Conservation (phyloP, 2,329 filamentous ascomycete genomes). For the Hansfordia pulvinata region DNA sequence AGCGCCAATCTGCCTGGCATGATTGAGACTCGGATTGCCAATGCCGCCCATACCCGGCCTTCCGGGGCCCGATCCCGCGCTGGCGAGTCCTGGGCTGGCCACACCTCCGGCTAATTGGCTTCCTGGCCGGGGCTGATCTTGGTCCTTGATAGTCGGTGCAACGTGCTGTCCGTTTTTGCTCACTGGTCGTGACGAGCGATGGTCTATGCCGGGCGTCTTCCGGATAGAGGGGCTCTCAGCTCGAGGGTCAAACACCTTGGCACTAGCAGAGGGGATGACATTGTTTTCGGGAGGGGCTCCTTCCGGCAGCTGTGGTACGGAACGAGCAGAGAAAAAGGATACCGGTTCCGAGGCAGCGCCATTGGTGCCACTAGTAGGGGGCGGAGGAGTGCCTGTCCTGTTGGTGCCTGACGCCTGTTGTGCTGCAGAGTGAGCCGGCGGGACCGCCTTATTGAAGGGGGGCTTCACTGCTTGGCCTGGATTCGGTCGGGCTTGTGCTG, state of each 20-base stretch:
- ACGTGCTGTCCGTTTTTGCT: constrained; percentile 41
- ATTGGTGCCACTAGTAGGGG: constrained; percentile 10
- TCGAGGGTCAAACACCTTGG: constrained; percentile 56
- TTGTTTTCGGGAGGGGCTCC: constrained; percentile 25
- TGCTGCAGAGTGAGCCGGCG: constrained; percentile 1
- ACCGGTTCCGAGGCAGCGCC: constrained; percentile 25
- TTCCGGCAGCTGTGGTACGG: constrained; percentile 42
- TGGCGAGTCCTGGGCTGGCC: constrained; percentile 6
- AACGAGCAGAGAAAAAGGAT: constrained; percentile 60
- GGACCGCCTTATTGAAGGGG: too few species aligned
- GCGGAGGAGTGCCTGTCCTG: constrained; percentile 16
- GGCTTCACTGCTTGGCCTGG: constrained; percentile 5
- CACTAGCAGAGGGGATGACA: constrained; percentile 27
- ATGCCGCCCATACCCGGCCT: constrained; percentile 27
- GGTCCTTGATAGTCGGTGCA: constrained; percentile 19
- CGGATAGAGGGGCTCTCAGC: constrained; percentile 74
- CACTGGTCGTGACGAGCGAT: constrained; percentile 62
- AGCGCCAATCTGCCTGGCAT: constrained; percentile 43
- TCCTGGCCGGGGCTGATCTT: constrained; percentile 13
- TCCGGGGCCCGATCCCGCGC: constrained; percentile 5
- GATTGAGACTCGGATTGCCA: constrained; percentile 39
- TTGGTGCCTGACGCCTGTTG: constrained; percentile 12
- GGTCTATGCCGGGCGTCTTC: constrained; percentile 79
- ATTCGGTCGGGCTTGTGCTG: constrained; percentile 6
- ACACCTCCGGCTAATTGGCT: constrained; percentile 1